These are phyloP conservation scores for Prunus yedoensis DNA, from an alignment of 331 rosid genomes.

Conservation along the genomic window DNA sequence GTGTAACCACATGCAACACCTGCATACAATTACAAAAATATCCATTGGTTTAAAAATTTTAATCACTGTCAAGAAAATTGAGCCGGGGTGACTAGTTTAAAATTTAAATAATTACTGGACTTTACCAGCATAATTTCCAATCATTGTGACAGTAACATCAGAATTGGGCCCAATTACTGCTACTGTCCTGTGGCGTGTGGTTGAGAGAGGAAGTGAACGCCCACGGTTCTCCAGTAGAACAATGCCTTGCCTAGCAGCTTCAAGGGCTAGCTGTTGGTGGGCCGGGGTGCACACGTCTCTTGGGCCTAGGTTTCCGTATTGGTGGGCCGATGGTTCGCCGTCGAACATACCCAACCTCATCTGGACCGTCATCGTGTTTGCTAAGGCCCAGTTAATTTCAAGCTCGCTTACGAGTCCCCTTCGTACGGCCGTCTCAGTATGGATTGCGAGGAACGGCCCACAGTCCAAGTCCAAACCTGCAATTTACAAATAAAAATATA, in stretches of 20 bases:
- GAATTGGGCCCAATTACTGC: conserved; percentile 92
- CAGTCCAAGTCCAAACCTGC: conserved; percentile 82
- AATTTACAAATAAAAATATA: not conserved
- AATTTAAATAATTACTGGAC: not conserved
- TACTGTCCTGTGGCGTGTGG: conserved; percentile 38
- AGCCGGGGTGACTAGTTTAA: no score
- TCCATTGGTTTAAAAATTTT: not conserved
- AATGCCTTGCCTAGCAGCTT: conserved; percentile 83
- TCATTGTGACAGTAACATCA: conserved; percentile 78
- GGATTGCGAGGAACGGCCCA: conserved; percentile 72
- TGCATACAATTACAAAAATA: not conserved
- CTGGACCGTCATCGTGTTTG: conserved; percentile 66
- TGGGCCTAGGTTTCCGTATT: conserved; percentile 67
- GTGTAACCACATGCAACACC: conserved; percentile 89
- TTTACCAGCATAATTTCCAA: conserved; percentile 89
- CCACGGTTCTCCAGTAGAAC: conserved; percentile 60
- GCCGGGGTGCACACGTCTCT: conserved; percentile 56
- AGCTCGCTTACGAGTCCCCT: conserved; percentile 47
- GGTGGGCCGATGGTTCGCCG: conserved; percentile 65
- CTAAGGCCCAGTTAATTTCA: conserved; percentile 65
- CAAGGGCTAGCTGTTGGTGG: conserved; percentile 70
- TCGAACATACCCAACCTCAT: conserved; percentile 96
- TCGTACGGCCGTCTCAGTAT: conserved; percentile 61
- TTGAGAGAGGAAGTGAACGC: conserved; percentile 52
- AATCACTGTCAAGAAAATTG: not conserved